Evolutionary conservation across 2,329 filamentous ascomycete genomes (phyloP), one percentile per base, ranked within the genome.

Genomic region (Scedosporium boydii): DNA sequence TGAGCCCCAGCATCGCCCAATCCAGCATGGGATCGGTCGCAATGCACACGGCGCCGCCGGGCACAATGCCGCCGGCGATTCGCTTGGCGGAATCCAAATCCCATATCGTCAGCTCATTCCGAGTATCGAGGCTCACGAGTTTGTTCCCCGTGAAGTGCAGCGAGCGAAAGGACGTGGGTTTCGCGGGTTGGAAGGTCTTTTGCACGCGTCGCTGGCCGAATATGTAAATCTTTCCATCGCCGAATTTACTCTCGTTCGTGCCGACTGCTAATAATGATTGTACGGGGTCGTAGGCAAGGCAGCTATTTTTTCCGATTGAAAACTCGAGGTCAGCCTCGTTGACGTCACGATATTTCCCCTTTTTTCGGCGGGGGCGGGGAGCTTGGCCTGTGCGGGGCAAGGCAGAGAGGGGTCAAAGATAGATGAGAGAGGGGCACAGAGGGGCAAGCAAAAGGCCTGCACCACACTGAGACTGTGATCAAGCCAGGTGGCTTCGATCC

Each of bases 251-350:
- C 75, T 96, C 89, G 72, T 87, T 90, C 51, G 95, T 99, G 64
- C 92, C 95, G 66, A 98, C 85, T 51, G 95, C 95, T 60, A 99
- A 82, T 63, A 99, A 86, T 29, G 93, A 96, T 73, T 99, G 95
- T 12, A 97, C 83, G 1, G 95, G 93, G 67, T 98, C 93, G 77
- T 96, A 98, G 64, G 92, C 89, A 66, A 98, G 78, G 66, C 89
- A 89, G 69, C 90, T 91, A 69, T 58, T 23, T 58, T 58, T 58
- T 58, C n/a, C 53, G 14, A 27, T 56, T n/a, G 51, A 16, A 29
- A n/a, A 4, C 21, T n/a, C 14, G 10, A 2, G 44, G 42, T 60
- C 34, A 60, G 42, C 34, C 59, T 60, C 59, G 59, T 60, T 60
- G 59, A 60, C 59, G 59, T 60, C 59, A 60, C 26, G 21, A 14